A percentile compares a stretch with the other conserved stretches of the same genome.
Conservation (phyloP, 208 protist species). For the Wallacemonas rigidus region DNA sequence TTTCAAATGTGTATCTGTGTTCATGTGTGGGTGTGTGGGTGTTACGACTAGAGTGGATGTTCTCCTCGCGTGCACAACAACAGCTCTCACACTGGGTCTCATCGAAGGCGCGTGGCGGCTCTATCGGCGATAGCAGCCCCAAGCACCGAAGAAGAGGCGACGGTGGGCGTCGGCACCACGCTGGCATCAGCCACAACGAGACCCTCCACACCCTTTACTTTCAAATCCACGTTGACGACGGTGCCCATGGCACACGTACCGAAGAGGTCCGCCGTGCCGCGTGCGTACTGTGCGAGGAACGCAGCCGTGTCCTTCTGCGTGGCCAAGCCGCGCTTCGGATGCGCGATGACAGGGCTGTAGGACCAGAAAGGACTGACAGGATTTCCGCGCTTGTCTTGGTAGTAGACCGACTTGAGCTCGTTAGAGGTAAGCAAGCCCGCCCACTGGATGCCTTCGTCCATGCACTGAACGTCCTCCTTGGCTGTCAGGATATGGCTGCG, state of each 20-base stretch:
- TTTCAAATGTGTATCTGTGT: too few species aligned
- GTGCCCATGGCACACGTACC: constrained; percentile 75
- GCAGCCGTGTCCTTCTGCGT: constrained; percentile 56
- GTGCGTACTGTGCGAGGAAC: constrained; percentile 54
- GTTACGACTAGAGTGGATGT: background rate
- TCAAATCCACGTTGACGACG: constrained; percentile 57
- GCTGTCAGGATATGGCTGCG: constrained; percentile 49
- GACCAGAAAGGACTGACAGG: constrained; percentile 55
- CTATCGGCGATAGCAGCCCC: constrained; percentile 60
- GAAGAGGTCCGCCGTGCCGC: constrained; percentile 46
- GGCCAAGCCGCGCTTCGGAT: constrained; percentile 39
- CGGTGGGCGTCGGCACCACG: constrained; percentile 72
- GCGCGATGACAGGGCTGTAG: constrained; percentile 37
- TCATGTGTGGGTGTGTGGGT: background rate
- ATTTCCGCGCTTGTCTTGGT: constrained; percentile 32
- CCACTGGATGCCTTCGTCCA: constrained; percentile 82
- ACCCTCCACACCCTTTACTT: constrained; percentile 57
- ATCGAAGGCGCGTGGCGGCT: constrained; percentile 36
- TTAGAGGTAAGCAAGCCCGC: constrained; percentile 55
- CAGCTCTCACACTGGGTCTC: background rate
- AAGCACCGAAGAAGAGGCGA: constrained; percentile 56
- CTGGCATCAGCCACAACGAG: constrained; percentile 67
- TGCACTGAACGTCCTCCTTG: constrained; percentile 55
- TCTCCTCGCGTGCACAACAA: background rate
- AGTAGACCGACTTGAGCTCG: constrained; percentile 47